Base-by-base conservation (phyloP, 148 eudicot species). In the Amaranthus palmeri region DNA sequence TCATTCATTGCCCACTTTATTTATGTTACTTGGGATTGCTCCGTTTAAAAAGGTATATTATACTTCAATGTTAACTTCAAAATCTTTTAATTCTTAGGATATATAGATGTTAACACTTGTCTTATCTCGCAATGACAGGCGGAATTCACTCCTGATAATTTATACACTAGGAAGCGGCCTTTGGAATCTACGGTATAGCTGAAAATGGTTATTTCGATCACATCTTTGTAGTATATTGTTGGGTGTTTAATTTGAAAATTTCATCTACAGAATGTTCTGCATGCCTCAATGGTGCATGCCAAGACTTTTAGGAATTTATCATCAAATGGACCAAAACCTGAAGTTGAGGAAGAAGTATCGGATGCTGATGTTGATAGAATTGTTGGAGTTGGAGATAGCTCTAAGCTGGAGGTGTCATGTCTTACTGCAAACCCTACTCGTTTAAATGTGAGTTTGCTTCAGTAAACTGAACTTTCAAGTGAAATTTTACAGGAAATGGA, bases 341-440 rank as follows among this genome's bases (percentile, higher is more conserved):
- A 95, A 78, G 86, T 81, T 36, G 97, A 88, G 80, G 96, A 91
- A 74, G 70, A 84, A 64, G 85, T 95, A 60, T 90, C 96, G 61
- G 99, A 95, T 75, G 85, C 85, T 59, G 99, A 95, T 75, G 82
- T 95, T 73, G 99, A 95, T 79, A 88, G 74, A 68, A 90, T 95
- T 80, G 99, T 95, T 75, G 99, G 99, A 61, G 86, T 82, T 59
- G 87, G 85, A 47, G 86, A 91, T 85, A 81, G 79, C 75, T 84
- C 97, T 64, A 83, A 84, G 78, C 60, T 95, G 69, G 96, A 90
- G 97, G 99, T 91, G 87, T 57, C 45, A 51, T 69, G 61, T 43
- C 53, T 4, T 42, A 10, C 15, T 25, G 36, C 36, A 25, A 25
- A 25, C 36, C 36, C 36, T 25, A 25, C 36, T 52, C n/a, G 52